These are phyloP conservation scores for Eleusine coracana DNA, from an alignment of 176 grass and related monocot species.

Conservation along the genomic window DNA sequence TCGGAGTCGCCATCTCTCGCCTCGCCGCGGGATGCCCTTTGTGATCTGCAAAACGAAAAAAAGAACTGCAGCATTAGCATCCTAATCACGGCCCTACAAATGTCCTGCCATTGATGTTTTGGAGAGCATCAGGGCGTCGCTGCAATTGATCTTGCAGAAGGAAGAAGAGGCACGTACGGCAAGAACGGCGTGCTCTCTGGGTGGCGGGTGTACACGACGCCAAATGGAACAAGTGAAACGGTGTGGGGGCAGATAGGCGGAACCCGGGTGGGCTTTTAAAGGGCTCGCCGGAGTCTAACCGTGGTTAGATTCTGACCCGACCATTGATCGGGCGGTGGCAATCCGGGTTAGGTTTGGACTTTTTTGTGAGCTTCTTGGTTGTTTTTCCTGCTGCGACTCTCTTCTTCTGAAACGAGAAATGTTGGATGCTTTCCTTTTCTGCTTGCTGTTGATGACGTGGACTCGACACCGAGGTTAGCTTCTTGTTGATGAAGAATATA, in stretches of 20 bases:
- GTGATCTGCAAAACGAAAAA: neutral
- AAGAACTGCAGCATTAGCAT: constrained; percentile 22
- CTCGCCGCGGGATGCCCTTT: neutral
- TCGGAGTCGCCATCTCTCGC: constrained; percentile 45
- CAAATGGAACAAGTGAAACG: neutral
- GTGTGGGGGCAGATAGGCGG: constrained; percentile 37
- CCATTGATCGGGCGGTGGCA: neutral
- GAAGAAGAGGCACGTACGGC: constrained; percentile 3
- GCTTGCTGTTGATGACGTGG: neutral
- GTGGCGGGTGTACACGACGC: constrained; percentile 13
- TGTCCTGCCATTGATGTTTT: constrained; percentile 22
- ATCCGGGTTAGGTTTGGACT: constrained; percentile 9
- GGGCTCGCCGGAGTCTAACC: constrained; percentile 24
- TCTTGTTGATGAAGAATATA: neutral
- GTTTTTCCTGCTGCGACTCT: neutral
- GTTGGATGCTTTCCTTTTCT: neutral
- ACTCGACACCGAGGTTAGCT: neutral
- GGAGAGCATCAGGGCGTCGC: neutral
- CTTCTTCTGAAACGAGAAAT: neutral
- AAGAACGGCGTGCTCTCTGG: neutral
- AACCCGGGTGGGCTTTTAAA: constrained; percentile 50
- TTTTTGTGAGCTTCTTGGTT: constrained; percentile 3
- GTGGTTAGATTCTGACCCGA: constrained; percentile 26
- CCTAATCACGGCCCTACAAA: neutral
- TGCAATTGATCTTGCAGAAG: neutral